phyloP scores from a whole-genome alignment of 225 moss, liverwort and hornwort species.

The Straminergon stramineum region DNA sequence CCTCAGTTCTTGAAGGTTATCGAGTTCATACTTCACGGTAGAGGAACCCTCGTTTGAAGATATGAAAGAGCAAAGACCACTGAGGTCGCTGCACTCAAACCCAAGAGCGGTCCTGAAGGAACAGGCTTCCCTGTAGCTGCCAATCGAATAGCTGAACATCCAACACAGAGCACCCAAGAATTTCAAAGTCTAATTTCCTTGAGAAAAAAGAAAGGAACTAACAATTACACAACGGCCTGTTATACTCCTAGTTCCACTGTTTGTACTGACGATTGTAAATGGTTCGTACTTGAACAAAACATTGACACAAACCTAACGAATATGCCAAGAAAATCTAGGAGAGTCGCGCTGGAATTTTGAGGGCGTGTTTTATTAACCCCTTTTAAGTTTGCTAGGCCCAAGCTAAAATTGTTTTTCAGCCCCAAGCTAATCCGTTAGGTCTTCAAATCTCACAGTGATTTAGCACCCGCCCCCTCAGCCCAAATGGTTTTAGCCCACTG shows the following conservation, averaged over 20 bases:
- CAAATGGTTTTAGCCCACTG: background rate
- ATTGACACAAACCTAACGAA: background rate
- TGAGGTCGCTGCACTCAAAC: conserved; percentile 47
- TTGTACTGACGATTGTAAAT: background rate
- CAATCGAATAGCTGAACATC: conserved; percentile 57
- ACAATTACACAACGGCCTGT: background rate
- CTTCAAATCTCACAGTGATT: background rate
- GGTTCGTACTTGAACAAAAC: background rate
- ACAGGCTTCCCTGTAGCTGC: conserved; percentile 52
- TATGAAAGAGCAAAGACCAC: conserved; percentile 70
- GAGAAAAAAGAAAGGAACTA: background rate
- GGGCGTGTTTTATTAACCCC: no score
- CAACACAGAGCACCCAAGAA: background rate
- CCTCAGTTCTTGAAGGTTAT: background rate
- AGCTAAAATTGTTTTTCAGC: background rate
- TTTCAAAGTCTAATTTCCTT: background rate
- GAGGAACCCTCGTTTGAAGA: conserved; percentile 42
- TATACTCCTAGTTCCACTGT: background rate
- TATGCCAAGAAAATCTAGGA: background rate
- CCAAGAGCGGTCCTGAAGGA: conserved; percentile 62
- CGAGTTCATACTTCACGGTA: conserved; percentile 14
- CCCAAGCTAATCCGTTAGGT: background rate
- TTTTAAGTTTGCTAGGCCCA: background rate
- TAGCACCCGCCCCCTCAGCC: background rate
- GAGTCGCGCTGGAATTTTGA: background rate